Evolutionary conservation across 768 basidiomycete genomes (phyloP).

Genomic region (Mycena galopus): DNA sequence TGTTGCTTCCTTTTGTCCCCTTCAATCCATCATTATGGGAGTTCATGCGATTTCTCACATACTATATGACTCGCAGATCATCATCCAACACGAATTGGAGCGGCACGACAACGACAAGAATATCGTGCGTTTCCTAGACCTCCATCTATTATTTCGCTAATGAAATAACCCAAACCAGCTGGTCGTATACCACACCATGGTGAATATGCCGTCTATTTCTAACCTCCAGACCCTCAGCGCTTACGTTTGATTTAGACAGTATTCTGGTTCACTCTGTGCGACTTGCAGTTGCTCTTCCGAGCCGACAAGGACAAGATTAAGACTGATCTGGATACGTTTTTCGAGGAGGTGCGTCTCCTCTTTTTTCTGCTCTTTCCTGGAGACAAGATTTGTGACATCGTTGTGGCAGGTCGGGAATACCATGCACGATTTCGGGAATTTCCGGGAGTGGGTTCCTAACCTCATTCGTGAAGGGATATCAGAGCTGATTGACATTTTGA

Average conservation of each 20-base stretch:
- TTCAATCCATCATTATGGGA: not conserved
- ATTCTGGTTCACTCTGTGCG: conserved; percentile 35
- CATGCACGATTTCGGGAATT: conserved; percentile 39
- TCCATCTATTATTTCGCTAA: not conserved
- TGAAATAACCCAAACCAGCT: not conserved
- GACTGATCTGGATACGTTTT: conserved; percentile 22
- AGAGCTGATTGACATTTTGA: not conserved
- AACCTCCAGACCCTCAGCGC: not conserved
- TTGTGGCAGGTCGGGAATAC: conserved; percentile 17
- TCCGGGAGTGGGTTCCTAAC: conserved; percentile 36
- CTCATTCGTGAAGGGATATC: not conserved
- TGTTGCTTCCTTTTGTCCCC: not conserved
- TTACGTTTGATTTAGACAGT: conserved; percentile 8
- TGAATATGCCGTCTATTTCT: not conserved
- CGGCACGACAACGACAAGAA: conserved; percentile 40
- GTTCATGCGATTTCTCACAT: no score
- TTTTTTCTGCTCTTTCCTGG: no score
- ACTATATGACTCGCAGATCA: conserved; percentile 26
- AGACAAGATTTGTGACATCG: not conserved
- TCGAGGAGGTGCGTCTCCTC: conserved; percentile 3
- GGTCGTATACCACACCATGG: conserved; percentile 41
- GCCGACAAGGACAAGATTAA: conserved; percentile 30
- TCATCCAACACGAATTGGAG: conserved; percentile 38
- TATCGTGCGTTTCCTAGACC: conserved; percentile 25
- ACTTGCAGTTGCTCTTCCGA: conserved; percentile 35